Evolutionary conservation across 192 early-diverging fungal genomes (phyloP).

Genomic region (Coemansia sp.): DNA sequence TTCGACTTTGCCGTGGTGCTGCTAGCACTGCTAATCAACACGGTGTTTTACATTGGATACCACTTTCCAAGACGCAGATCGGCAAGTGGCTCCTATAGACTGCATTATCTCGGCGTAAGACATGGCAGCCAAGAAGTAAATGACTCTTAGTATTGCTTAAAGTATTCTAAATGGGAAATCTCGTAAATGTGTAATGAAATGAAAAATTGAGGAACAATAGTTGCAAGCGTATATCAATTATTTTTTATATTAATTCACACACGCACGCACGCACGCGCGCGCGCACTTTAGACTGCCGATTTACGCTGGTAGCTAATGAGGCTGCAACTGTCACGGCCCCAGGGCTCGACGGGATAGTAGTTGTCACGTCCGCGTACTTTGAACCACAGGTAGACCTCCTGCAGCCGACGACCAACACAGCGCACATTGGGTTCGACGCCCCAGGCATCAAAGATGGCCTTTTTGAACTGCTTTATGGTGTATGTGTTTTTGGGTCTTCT

Average conservation of each 20-base stretch:
- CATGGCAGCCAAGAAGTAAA: background rate
- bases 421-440: conserved; percentile 48
- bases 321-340: conserved; percentile 34
- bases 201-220: no score
- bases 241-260: background rate
- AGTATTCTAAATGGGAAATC: background rate
- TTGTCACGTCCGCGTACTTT: conserved; percentile 40
- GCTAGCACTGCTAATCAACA: conserved; percentile 19
- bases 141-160: background rate
- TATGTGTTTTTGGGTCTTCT: conserved; percentile 46
- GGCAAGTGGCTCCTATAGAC: no score
- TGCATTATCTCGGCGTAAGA: no score
- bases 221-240: no score
- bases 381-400: conserved; percentile 51
- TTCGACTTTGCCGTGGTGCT: conserved; percentile 44
- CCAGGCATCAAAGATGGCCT: conserved; percentile 23
- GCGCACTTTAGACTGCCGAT: background rate
- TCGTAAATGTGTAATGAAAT: no score
- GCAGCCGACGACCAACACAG: conserved; percentile 31
- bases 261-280: no score
- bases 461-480: conserved; percentile 30
- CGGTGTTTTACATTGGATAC: conserved; percentile 14
- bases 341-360: conserved; percentile 43
- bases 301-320: conserved; percentile 44
- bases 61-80: conserved; percentile 4